Conservation (phyloP, 2,329 filamentous ascomycete genomes). For the Zymoseptoria passerinii region DNA sequence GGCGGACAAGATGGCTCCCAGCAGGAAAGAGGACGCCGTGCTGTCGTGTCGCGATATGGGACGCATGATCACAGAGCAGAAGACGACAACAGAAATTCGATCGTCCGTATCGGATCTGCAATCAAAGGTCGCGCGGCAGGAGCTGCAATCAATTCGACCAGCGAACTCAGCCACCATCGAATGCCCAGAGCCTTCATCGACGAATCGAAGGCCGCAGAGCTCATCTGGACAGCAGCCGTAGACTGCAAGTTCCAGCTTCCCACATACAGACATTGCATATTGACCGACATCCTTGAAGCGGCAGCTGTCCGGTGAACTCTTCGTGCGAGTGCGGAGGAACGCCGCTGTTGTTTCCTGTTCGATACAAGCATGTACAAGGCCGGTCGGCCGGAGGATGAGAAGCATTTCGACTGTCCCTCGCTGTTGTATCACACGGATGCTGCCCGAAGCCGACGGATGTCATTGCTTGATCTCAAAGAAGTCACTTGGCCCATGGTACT, state of each 20-base stretch:
- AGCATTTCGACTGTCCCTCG: neutral
- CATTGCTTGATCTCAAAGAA: neutral
- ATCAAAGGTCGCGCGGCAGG: neutral
- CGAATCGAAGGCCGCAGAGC: neutral
- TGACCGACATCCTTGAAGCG: neutral
- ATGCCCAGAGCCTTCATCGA: neutral
- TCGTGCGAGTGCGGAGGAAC: neutral
- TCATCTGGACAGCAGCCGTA: neutral
- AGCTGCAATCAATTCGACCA: neutral
- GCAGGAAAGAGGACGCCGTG: neutral
- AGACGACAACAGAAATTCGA: neutral
- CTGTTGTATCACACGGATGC: neutral
- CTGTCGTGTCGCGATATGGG: neutral
- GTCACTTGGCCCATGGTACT: neutral
- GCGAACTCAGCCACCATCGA: slow-evolving; percentile 1
- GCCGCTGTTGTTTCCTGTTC: neutral
- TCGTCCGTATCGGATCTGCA: neutral
- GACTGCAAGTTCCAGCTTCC: neutral
- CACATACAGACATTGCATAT: neutral
- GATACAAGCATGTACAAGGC: neutral
- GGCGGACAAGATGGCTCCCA: neutral
- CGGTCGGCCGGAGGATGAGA: neutral
- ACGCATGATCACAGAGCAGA: neutral
- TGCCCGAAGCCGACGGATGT: neutral
- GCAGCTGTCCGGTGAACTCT: neutral